phyloP scores from a whole-genome alignment of 2,329 filamentous ascomycete genomes.

The Colletotrichum zoysiae region DNA sequence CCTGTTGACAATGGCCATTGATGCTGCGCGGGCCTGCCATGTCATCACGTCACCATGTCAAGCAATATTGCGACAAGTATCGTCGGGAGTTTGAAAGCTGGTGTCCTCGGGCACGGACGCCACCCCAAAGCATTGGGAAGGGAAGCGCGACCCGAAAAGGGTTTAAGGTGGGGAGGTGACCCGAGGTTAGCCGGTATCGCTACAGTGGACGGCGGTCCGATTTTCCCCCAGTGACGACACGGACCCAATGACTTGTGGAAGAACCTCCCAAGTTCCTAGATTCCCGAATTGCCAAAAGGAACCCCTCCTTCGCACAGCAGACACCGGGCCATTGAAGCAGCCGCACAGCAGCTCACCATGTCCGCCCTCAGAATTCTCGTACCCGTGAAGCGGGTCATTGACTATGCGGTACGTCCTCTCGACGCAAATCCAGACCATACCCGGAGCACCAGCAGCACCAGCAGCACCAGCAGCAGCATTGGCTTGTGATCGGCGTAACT shows the following conservation, averaged over 20 bases:
- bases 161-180: conserved; percentile 41
- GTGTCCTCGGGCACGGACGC: not conserved
- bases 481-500: conserved; percentile 34
- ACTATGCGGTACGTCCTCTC: conserved; percentile 79
- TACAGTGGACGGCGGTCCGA: conserved; percentile 44
- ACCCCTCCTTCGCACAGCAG: conserved; percentile 23
- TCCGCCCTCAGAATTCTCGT: conserved; percentile 70
- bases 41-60: not conserved
- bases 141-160: conserved; percentile 36
- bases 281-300: conserved; percentile 42
- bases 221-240: conserved; percentile 41
- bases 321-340: conserved; percentile 33
- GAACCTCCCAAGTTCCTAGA: conserved; percentile 29
- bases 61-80: not conserved
- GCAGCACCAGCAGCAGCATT: conserved; percentile 15
- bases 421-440: not conserved
- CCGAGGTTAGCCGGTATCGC: conserved; percentile 61
- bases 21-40: not conserved
- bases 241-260: conserved; percentile 25
- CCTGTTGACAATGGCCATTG: not conserved
- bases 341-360: conserved; percentile 38
- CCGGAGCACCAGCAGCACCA: conserved; percentile 7
- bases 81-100: conserved; percentile 6
- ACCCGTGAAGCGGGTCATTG: conserved; percentile 86
- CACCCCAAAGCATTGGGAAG: not conserved